Evolutionary conservation across 2,329 filamentous ascomycete species (phyloP), one percentile per base, ranked within the genome.

Genomic region (Aspergillus brunneoviolaceus): DNA sequence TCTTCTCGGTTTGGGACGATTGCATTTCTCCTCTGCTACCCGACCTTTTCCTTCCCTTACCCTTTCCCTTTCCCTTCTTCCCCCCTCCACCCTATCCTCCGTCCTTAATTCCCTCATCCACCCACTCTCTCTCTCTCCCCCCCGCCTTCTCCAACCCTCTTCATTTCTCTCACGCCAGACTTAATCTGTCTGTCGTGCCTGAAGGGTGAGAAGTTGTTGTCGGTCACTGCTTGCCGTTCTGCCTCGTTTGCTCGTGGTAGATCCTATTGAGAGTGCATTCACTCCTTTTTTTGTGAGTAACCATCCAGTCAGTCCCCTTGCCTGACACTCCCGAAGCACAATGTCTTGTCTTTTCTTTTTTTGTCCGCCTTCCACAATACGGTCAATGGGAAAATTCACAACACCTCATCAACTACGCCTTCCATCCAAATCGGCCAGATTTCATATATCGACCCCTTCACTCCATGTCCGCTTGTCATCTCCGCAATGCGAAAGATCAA

Each of bases 161-260:
- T 69, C 53, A 51, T 59, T 19, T 60, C 50, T 57, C 56, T 56
- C 65, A 67, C 65, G 64, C 58, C 64, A 62, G 64, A 60, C 67
- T 55, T 58, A 21, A 59, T 31, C 21, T 27, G 63, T 65, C 63
- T 68, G 60, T 63, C 66, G 65, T 69, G 65, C 57, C 60, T 66
- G 59, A 52, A 69, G 66, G 63, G 62, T 63, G 60, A 67, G 62
- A 67, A 62, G 59, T 59, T 51, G 53, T 55, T 64, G 50, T 68
- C 29, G 35, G 58, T 51, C 49, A 29, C 21, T 55, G 63, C 53
- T 55, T 58, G 53, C 53, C 59, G 50, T 58, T 67, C 67, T 71
- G 65, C 68, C 71, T 73, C 69, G 71, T 73, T 72, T 55, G 66
- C 69, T 75, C 70, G 73, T 74, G 72, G 72, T 72, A 73, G 70